Evolutionary conservation across 2,329 filamentous ascomycete species (phyloP), one percentile per base, ranked within the genome.

Genomic region (Verticillium dahliae): DNA sequence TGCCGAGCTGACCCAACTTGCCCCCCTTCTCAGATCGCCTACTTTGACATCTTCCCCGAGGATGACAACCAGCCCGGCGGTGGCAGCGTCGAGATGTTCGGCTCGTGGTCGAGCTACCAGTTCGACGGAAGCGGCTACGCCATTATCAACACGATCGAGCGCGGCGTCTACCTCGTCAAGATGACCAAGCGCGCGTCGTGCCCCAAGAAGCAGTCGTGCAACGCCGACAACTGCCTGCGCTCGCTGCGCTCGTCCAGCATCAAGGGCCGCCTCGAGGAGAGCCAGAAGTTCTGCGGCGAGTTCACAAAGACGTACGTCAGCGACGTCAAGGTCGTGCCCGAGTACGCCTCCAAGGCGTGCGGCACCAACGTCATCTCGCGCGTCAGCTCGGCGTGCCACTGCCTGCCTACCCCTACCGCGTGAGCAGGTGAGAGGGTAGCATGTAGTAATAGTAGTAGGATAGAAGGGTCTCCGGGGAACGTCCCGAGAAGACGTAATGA

Each of bases 1-100:
- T 33, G 18, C 39, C 38, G 6, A 15, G 37, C 10, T 6, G 11
- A 33, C 14, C 9, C 4, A 27, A 15, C 52, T 27, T 35, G 33
- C 22, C 1, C 22, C n/a, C 45, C 31, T 3, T 4, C 15, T n/a
- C 58, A 59, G 58, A 58, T 65, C n/a, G 63, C 63, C 37, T 65
- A 63, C 63, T 65, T 65, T 45, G 63, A 65, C n/a, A 60, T 65
- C 33, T 60, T 56, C 50, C 63, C 63, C 22, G 63, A 65, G 27
- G 63, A 65, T 10, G 64, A 65, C 14, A 57, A 61, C 33, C 60
- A 62, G 57, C 58, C 61, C 11, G 64, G 62, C 13, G 63, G 63
- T 27, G 63, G 63, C 15, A 59, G 57, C 62, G 56, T 61, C 27
- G 59, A 60, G 58, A 52, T 52, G 45, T 58, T 62, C 35, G 62